A percentile compares a stretch with the other conserved stretches of the same genome.
Conservation (phyloP, 495 filamentous ascomycete genomes). For the Elasticomyces elasticus region DNA sequence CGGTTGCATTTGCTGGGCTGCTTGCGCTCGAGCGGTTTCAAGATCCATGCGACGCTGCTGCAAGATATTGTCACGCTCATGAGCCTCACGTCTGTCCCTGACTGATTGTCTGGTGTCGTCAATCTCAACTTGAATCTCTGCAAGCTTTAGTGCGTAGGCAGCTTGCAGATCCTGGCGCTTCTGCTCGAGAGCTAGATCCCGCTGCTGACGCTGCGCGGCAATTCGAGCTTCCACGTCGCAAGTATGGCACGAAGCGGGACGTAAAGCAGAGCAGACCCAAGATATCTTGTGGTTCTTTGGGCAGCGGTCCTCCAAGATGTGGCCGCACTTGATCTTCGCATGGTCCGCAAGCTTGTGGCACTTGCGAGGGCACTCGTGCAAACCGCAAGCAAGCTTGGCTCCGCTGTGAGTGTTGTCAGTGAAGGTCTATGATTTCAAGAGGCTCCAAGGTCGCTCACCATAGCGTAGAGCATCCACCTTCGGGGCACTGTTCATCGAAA, state of each 20-base stretch:
- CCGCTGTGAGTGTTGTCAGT: conserved; percentile 32
- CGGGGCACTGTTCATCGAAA: conserved; percentile 54
- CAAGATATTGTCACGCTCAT: conserved; percentile 37
- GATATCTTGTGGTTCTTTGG: conserved; percentile 41
- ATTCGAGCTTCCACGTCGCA: conserved; percentile 29
- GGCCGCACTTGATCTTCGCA: conserved; percentile 49
- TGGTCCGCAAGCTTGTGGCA: conserved; percentile 63
- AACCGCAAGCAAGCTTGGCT: conserved; percentile 47
- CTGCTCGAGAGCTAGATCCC: conserved; percentile 46
- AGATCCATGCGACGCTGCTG: conserved; percentile 38
- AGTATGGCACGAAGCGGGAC: neutral
- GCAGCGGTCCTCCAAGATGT: conserved; percentile 35
- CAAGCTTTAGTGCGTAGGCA: conserved; percentile 42
- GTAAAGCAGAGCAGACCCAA: conserved; percentile 32
- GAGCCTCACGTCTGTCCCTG: conserved; percentile 39
- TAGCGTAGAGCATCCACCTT: conserved; percentile 59
- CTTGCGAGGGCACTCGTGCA: conserved; percentile 49
- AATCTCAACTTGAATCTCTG: conserved; percentile 49
- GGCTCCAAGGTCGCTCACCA: conserved; percentile 42
- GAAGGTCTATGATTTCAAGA: conserved; percentile 1
- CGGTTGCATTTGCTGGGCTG: neutral
- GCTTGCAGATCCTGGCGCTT: conserved; percentile 41
- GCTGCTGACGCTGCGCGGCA: conserved; percentile 28
- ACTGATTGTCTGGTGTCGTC: conserved; percentile 40
- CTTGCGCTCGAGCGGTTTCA: neutral